These are phyloP conservation scores for Wickerhamiella dianesei DNA, from an alignment of 805 yeast species.

Conservation along the genomic window DNA sequence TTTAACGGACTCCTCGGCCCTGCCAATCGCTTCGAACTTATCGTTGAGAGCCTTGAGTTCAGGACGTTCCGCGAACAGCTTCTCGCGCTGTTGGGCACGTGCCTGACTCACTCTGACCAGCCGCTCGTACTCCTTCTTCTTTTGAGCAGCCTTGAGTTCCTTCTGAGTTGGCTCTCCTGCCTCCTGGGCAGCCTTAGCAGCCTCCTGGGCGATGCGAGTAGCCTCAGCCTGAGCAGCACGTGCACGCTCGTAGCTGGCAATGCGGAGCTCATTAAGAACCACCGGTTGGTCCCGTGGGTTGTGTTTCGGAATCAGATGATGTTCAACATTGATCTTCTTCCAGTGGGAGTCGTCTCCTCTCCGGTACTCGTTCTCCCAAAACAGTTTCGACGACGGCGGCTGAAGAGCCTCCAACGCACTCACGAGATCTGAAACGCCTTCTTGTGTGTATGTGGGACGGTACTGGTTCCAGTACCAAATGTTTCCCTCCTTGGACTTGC, in stretches of 20 bases:
- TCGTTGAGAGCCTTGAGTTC: slow-evolving; percentile 16
- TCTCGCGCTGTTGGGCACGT: slow-evolving; percentile 8
- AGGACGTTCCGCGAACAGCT: slow-evolving; percentile 16
- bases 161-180: slow-evolving; percentile 11
- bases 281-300: slow-evolving; percentile 56
- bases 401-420: slow-evolving; percentile 52
- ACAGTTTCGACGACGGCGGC: slow-evolving; percentile 33
- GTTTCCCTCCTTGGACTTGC: slow-evolving; percentile 61
- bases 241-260: slow-evolving; percentile 11
- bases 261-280: slow-evolving; percentile 38
- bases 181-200: slow-evolving; percentile 9
- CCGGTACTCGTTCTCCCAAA: slow-evolving; percentile 84
- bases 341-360: slow-evolving; percentile 69
- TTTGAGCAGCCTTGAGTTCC: slow-evolving; percentile 5
- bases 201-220: slow-evolving; percentile 3
- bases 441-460: slow-evolving; percentile 83
- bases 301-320: slow-evolving; percentile 40
- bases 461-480: slow-evolving; percentile 79
- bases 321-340: slow-evolving; percentile 43
- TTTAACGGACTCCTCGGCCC: slow-evolving; percentile 16
- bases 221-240: slow-evolving; percentile 4
- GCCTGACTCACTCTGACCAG: slow-evolving; percentile 5
- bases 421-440: slow-evolving; percentile 74
- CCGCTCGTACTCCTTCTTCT: slow-evolving; percentile 4
- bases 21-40: slow-evolving; percentile 13